Evolutionary conservation across 179 eudicot species (phyloP).

Genomic region (Carnegiea gigantea): DNA sequence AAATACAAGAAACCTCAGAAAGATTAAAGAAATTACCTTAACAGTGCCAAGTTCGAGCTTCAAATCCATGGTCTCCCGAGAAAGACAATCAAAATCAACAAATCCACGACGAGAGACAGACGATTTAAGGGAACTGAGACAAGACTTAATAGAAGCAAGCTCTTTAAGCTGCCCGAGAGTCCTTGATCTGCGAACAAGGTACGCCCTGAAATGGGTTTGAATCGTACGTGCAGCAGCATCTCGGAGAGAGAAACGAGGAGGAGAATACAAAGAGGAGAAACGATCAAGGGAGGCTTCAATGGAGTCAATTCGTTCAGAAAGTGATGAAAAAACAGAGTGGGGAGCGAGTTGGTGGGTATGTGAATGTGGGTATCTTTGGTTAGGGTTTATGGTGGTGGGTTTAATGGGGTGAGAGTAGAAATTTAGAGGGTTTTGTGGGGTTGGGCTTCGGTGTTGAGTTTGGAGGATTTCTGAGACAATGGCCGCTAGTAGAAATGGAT

Average conservation of each 20-base stretch:
- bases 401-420: background rate
- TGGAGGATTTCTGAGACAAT: conserved; percentile 28
- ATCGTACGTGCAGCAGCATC: conserved; percentile 77
- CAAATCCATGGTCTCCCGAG: conserved; percentile 50
- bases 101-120: conserved; percentile 35
- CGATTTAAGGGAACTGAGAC: conserved; percentile 45
- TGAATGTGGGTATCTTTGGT: conserved; percentile 16
- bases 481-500: conserved; percentile 25
- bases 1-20: background rate
- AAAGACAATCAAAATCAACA: conserved; percentile 43
- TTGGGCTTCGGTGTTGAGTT: conserved; percentile 10
- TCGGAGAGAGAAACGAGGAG: conserved; percentile 38
- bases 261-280: conserved; percentile 22
- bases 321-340: conserved; percentile 42
- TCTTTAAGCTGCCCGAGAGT: conserved; percentile 63
- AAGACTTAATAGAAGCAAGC: conserved; percentile 69
- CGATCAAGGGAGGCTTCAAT: conserved; percentile 64
- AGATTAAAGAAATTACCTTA: conserved; percentile 42
- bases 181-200: conserved; percentile 70
- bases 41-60: conserved; percentile 51
- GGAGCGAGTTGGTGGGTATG: conserved; percentile 10
- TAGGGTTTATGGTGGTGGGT: conserved; percentile 14
- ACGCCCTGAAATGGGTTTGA: conserved; percentile 74
- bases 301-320: conserved; percentile 61
- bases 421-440: conserved; percentile 3